Conservation (phyloP, 345 rosid genomes). For the Euphorbia pulcherrima region DNA sequence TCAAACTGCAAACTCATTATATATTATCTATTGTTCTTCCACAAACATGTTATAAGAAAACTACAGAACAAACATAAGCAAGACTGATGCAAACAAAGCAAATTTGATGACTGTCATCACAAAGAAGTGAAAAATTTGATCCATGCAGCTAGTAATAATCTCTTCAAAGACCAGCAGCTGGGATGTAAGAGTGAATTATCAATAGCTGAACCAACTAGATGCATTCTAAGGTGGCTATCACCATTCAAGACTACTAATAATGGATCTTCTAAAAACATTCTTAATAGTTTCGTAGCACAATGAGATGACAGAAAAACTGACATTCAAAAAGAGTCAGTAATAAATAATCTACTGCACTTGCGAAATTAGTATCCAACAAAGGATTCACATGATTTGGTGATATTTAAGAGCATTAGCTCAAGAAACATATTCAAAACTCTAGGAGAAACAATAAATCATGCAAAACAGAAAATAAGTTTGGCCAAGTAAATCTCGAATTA, state of each 20-base stretch:
- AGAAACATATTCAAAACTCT: slow-evolving; percentile 1
- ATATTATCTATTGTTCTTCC: background rate
- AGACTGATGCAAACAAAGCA: background rate
- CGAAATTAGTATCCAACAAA: background rate
- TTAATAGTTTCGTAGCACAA: background rate
- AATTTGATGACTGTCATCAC: background rate
- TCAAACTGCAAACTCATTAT: background rate
- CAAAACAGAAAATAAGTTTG: background rate
- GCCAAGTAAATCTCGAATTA: no score
- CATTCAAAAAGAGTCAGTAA: background rate
- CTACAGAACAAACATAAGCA: background rate
- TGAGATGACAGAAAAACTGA: background rate
- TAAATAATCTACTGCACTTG: no score
- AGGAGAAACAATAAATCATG: background rate
- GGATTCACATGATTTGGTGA: background rate
- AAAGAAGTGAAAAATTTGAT: slow-evolving; percentile 3
- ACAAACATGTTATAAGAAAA: background rate
- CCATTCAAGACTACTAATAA: background rate
- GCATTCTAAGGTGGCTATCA: background rate
- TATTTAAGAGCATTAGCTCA: slow-evolving; percentile 4
- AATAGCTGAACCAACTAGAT: background rate
- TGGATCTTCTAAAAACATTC: background rate
- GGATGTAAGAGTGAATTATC: background rate
- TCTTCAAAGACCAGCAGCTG: background rate
- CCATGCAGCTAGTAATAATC: background rate